Percentiles rank a stretch among this genome's conserved stretches.
These are phyloP conservation scores for Lecanicillium sp. DNA, from an alignment of 2,329 filamentous ascomycete genomes.

Conservation along the genomic window DNA sequence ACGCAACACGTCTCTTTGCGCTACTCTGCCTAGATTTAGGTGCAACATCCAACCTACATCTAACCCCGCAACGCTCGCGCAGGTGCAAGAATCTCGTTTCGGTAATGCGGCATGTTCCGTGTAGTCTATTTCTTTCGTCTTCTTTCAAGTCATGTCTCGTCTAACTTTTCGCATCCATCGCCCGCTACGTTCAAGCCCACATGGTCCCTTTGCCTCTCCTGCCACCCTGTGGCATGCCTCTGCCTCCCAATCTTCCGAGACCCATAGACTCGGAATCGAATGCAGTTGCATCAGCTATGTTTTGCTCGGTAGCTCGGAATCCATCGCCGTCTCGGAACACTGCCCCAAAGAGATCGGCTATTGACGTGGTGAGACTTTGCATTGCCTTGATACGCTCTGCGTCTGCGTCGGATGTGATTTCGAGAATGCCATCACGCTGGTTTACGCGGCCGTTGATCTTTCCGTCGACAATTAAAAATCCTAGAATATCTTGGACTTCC, in stretches of 20 bases:
- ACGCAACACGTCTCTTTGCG: no score
- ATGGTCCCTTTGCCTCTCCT: not conserved
- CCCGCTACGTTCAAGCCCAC: not conserved
- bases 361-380: slow-evolving; percentile 60
- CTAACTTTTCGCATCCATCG: no score
- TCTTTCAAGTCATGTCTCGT: no score
- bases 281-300: slow-evolving; percentile 19
- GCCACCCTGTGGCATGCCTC: not conserved
- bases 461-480: slow-evolving; percentile 85
- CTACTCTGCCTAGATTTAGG: no score
- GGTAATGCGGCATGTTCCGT: no score
- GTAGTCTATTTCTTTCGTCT: no score
- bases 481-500: slow-evolving; percentile 93
- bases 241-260: slow-evolving; percentile 1
- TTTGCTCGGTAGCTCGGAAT: slow-evolving; percentile 32
- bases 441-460: slow-evolving; percentile 84
- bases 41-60: no score
- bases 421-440: slow-evolving; percentile 74
- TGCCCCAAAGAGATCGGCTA: slow-evolving; percentile 59
- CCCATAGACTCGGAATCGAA: slow-evolving; percentile 5
- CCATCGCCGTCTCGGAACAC: slow-evolving; percentile 75
- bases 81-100: no score
- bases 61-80: no score
- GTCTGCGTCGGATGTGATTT: slow-evolving; percentile 69
- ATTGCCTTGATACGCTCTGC: slow-evolving; percentile 66